Percentiles rank a stretch among this genome's conserved stretches.
Conservation (phyloP, 352 stramenopile species). For the Phytophthora tubulina region DNA sequence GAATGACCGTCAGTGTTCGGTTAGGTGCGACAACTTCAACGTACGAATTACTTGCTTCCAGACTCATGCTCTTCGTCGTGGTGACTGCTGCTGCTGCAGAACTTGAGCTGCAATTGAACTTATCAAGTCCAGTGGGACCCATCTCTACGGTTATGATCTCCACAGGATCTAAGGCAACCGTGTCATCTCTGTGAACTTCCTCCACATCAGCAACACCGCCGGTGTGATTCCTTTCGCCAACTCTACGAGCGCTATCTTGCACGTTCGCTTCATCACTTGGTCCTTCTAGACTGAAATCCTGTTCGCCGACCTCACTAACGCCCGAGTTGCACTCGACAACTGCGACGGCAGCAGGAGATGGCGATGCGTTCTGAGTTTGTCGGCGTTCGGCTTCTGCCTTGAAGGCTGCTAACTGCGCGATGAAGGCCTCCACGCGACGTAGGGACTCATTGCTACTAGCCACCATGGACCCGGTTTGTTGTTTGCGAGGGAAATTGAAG, state of each 20-base stretch:
- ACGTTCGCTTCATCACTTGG: background rate
- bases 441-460: background rate
- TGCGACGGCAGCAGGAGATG: background rate
- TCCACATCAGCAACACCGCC: background rate
- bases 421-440: conserved; percentile 3
- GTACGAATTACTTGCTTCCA: background rate
- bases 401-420: conserved; percentile 4
- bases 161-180: background rate
- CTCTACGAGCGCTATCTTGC: background rate
- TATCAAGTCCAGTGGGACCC: no score
- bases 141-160: background rate
- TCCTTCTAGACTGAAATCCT: background rate
- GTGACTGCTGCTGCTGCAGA: background rate
- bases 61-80: background rate
- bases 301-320: background rate
- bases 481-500: background rate
- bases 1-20: background rate
- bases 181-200: background rate
- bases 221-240: background rate
- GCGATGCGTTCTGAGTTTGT: background rate
- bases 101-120: background rate
- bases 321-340: background rate
- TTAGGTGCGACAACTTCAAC: conserved; percentile 21
- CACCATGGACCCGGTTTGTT: background rate
- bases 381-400: background rate